A percentile compares a stretch with the other conserved stretches of the same genome.
These are phyloP conservation scores for Amauroascus niger DNA, from an alignment of 2,329 filamentous ascomycete genomes.

Conservation along the genomic window DNA sequence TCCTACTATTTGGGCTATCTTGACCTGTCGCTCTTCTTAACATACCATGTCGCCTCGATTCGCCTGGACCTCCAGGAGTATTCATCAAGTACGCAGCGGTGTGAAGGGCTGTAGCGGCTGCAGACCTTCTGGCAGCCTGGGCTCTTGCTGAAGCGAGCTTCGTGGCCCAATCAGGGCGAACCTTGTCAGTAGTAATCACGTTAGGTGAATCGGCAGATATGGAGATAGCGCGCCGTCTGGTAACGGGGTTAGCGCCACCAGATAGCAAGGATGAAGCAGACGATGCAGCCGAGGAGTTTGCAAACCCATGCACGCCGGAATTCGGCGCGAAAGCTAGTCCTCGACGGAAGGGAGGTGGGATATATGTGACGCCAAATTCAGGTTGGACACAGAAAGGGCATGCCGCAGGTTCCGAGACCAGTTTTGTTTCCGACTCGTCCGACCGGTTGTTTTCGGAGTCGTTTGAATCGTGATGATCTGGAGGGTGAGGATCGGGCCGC, in stretches of 20 bases:
- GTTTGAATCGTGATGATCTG: constrained; percentile 56
- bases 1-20: constrained; percentile 28
- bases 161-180: constrained; percentile 88
- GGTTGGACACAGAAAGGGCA: constrained; percentile 94
- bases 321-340: constrained; percentile 62
- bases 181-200: constrained; percentile 84
- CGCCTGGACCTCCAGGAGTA: constrained; percentile 34
- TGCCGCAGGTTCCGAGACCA: constrained; percentile 82
- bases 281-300: constrained; percentile 64
- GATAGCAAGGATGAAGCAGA: constrained; percentile 68
- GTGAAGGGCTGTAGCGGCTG: constrained; percentile 86
- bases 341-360: constrained; percentile 76
- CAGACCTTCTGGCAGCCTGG: constrained; percentile 75
- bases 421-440: constrained; percentile 46
- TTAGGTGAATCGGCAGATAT: constrained; percentile 73
- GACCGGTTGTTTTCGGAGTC: constrained; percentile 31
- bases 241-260: constrained; percentile 41
- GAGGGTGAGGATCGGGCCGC: constrained; percentile 78
- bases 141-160: constrained; percentile 78
- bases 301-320: constrained; percentile 42
- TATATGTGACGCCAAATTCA: constrained; percentile 94
- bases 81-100: constrained; percentile 89
- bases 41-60: constrained; percentile 45
- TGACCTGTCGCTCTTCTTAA: constrained; percentile 35
- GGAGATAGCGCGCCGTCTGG: constrained; percentile 53